These are phyloP conservation scores for Alternaria arborescens DNA, from an alignment of 2,329 filamentous ascomycete genomes.

Conservation along the genomic window DNA sequence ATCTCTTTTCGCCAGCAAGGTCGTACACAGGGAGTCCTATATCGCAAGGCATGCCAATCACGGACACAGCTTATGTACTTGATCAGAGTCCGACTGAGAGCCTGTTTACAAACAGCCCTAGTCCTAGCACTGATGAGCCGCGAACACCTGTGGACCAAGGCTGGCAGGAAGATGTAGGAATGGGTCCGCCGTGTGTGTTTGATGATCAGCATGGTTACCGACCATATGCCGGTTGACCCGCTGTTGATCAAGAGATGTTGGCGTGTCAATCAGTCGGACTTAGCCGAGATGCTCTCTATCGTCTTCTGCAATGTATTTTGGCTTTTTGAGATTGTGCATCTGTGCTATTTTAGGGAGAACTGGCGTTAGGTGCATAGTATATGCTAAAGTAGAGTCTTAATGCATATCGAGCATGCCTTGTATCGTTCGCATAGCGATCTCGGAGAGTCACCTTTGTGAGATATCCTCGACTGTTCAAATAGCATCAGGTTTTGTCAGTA, in stretches of 20 bases:
- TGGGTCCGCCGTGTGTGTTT: conserved; percentile 13
- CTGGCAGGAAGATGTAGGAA: conserved; percentile 25
- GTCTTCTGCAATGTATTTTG: background rate
- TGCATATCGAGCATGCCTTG: background rate
- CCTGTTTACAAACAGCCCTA: conserved; percentile 34
- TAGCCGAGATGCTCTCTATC: background rate
- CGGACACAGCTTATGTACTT: conserved; percentile 29
- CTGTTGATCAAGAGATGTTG: background rate
- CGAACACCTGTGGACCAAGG: conserved; percentile 27
- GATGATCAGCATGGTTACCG: conserved; percentile 18
- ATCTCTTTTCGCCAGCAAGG: background rate
- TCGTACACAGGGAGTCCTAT: conserved; percentile 21
- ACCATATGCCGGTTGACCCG: conserved; percentile 14
- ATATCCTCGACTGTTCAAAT: background rate
- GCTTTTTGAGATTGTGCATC: background rate
- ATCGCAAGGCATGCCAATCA: conserved; percentile 7
- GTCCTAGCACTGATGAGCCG: conserved; percentile 30
- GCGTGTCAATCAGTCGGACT: background rate
- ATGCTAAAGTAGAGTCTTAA: background rate
- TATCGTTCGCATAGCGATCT: background rate
- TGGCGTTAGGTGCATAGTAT: background rate
- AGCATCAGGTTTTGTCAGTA: background rate
- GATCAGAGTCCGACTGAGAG: conserved; percentile 31
- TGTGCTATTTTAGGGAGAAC: background rate
- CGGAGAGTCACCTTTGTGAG: background rate